Conservation (phyloP, 805 yeast genomes). For the Cyberlindnera sargentensis region DNA sequence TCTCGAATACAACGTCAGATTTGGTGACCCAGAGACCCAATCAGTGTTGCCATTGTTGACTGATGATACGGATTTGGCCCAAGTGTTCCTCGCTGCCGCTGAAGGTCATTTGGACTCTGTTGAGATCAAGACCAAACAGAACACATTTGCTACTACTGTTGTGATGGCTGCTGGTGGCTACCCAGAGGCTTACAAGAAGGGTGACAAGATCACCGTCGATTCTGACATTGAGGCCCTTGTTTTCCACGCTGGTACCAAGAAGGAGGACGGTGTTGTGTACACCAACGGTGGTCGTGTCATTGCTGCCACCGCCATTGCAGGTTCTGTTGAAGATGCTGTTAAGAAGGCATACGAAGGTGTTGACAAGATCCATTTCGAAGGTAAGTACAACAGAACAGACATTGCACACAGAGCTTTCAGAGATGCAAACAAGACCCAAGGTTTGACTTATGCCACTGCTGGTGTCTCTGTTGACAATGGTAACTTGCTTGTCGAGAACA, state of each 20-base stretch:
- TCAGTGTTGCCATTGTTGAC: slow-evolving; percentile 84
- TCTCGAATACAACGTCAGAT: slow-evolving; percentile 93
- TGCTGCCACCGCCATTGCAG: slow-evolving; percentile 84
- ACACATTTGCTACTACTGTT: slow-evolving; percentile 79
- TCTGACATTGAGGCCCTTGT: slow-evolving; percentile 51
- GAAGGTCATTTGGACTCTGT: slow-evolving; percentile 91
- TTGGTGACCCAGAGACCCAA: slow-evolving; percentile 99
- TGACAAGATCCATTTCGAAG: slow-evolving; percentile 60
- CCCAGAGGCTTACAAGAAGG: slow-evolving; percentile 82
- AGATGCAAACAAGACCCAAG: slow-evolving; percentile 29
- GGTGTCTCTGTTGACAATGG: slow-evolving; percentile 99
- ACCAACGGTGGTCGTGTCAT: slow-evolving; percentile 97
- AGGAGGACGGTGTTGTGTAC: slow-evolving; percentile 50
- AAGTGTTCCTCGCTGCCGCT: slow-evolving; percentile 87
- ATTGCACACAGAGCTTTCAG: slow-evolving; percentile 96
- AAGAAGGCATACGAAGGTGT: slow-evolving; percentile 83
- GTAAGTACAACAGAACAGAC: slow-evolving; percentile 82
- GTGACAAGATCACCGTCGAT: slow-evolving; percentile 69
- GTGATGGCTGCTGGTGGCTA: slow-evolving; percentile 97
- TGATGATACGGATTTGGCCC: slow-evolving; percentile 84
- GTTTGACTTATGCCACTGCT: slow-evolving; percentile 85
- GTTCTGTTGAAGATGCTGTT: slow-evolving; percentile 72
- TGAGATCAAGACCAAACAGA: slow-evolving; percentile 42
- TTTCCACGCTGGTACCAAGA: slow-evolving; percentile 92
- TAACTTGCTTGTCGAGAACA: slow-evolving; percentile 79